Base-by-base conservation (phyloP, 148 eudicot species). In the Limonium bicolor region DNA sequence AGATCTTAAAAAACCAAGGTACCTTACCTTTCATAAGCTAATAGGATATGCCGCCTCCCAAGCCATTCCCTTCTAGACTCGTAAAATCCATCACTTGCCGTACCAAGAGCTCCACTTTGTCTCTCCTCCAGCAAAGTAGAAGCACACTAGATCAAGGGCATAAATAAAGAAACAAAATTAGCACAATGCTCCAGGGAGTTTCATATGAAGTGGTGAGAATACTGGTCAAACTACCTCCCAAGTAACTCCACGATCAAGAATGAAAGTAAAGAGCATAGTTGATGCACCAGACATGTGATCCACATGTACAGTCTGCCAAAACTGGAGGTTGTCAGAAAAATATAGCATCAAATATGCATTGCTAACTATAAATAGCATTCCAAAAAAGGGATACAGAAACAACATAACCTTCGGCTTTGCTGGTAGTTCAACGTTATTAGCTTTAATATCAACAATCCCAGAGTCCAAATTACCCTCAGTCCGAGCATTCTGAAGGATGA, bases 11-110 rank as follows among this genome's bases (percentile, higher is more conserved):
- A 18, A 35, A 19, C 19, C 35, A 9, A 19, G 7, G 11, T n/a
- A 16, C 5, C 62, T 54, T 76, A 90, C 99, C 84, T 77, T 71
- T 90, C 93, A 67, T 72, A 55, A 54, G 99, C 95, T 51, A 90
- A 66, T 46, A 85, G 68, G 50, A 63, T 84, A 50, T 90, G 95
- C 20, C 95, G 75, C 43, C 80, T 71, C 60, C 99, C 99, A 38
- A 90, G 45, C 95, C 99, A 84, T 65, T 84, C 99, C 57, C 99
- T 72, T 56, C 62, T 84, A 38, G 99, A 77, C 63, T 90, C 95
- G 38, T 80, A 90, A 46, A 90, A 90, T 27, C 88, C 99, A 57
- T 70, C 87, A 68, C 61, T 61, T 30, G 65, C 27, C 12, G 82
- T 72, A 24, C 79, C 80, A 67, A 66, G 62, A 27, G n/a, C n/a